Percentiles rank a stretch among this genome's conserved stretches.
Conservation (phyloP, 192 early-diverging fungal genomes). For the Ambispora gerdemannii region DNA sequence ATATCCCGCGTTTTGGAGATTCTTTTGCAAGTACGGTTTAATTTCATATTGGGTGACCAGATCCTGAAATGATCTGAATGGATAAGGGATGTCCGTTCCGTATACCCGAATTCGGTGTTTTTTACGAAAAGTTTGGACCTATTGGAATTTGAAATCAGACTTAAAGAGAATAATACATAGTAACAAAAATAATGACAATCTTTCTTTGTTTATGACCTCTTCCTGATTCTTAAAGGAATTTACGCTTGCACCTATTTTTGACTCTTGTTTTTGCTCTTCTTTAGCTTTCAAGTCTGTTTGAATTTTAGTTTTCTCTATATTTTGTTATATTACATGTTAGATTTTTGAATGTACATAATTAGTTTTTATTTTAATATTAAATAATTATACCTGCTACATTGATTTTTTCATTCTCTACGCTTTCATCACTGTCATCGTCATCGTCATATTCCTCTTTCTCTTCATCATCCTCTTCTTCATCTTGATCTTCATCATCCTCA, state of each 20-base stretch:
- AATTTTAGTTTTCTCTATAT: too few relatives aligned
- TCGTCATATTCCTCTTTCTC: slow-evolving; percentile 16
- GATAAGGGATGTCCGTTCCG: slow-evolving; percentile 83
- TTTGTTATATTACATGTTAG: too few relatives aligned
- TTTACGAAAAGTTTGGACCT: slow-evolving; percentile 68
- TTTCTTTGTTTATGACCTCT: neutral
- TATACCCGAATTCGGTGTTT: slow-evolving; percentile 76
- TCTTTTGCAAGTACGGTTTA: slow-evolving; percentile 67
- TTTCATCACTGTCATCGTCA: neutral
- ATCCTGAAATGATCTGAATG: slow-evolving; percentile 77
- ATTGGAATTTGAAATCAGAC: slow-evolving; percentile 2
- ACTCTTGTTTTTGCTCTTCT: neutral
- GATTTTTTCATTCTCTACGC: neutral
- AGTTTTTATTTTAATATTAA: neutral
- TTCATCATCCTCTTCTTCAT: slow-evolving; percentile 26
- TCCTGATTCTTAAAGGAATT: slow-evolving; percentile 3
- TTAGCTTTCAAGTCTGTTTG: too few relatives aligned
- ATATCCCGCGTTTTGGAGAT: slow-evolving; percentile 67
- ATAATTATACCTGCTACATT: neutral
- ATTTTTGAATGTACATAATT: too few relatives aligned
- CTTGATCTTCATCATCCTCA: slow-evolving; percentile 6
- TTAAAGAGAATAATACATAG: slow-evolving; percentile 2
- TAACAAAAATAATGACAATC: slow-evolving; percentile 19
- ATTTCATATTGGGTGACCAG: slow-evolving; percentile 70
- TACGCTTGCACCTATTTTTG: neutral